Evolutionary conservation across 768 basidiomycete genomes (phyloP).

Genomic region (Russula lepida): DNA sequence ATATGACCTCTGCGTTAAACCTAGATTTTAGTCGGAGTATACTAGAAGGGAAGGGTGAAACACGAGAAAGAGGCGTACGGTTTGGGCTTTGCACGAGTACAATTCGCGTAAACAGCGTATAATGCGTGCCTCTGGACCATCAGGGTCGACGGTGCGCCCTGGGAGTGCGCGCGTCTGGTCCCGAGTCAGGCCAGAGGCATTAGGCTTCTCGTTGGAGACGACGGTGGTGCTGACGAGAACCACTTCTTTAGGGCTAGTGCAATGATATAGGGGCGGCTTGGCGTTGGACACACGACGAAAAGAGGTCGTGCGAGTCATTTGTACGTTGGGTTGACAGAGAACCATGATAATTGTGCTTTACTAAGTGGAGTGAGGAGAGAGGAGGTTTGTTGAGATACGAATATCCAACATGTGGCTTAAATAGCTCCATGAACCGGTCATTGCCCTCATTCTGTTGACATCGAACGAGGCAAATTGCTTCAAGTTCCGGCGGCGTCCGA

Average conservation of each 20-base stretch:
- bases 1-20: slow-evolving; percentile 32
- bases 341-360: not conserved
- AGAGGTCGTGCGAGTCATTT: slow-evolving; percentile 15
- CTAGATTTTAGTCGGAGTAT: not conserved
- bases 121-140: slow-evolving; percentile 26
- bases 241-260: slow-evolving; percentile 15
- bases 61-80: not conserved
- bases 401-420: not conserved
- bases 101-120: slow-evolving; percentile 38
- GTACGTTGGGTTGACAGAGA: slow-evolving; percentile 14
- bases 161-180: slow-evolving; percentile 32
- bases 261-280: slow-evolving; percentile 2
- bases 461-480: not conserved
- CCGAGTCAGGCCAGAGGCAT: slow-evolving; percentile 35
- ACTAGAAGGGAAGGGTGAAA: slow-evolving; percentile 21
- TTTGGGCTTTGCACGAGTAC: slow-evolving; percentile 7
- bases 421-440: not conserved
- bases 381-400: not conserved
- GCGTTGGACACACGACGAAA: slow-evolving; percentile 15
- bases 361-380: not conserved
- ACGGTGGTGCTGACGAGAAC: slow-evolving; percentile 20
- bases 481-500: slow-evolving; percentile 3
- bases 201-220: slow-evolving; percentile 21
- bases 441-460: not conserved
- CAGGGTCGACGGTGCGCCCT: slow-evolving; percentile 30